Evolutionary conservation across 192 early-diverging fungal genomes (phyloP), one percentile per base, ranked within the genome.

Genomic region (Backusella macrospora): DNA sequence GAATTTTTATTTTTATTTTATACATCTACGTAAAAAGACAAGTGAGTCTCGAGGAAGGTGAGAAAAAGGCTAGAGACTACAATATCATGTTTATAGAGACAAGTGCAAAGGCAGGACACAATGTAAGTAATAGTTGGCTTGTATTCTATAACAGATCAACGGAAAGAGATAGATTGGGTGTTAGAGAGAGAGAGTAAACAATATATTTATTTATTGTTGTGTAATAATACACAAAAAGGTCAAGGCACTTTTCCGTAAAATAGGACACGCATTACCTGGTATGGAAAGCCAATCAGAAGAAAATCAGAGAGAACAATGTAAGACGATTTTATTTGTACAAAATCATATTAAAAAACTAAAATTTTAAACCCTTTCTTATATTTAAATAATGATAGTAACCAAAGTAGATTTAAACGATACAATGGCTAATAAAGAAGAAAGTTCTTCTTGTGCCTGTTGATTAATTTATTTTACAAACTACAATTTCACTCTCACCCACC

Each of bases 81-180:
- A 95, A 94, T 70, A 95, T 96, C 42, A 92, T 99, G 92, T 99
- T 97, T 82, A 99, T 99, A 78, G 98, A 99, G 79, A 99, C 98
- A 14, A 93, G 91, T 73, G 98, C 98, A 47, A 99, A 99, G 81
- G 96, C 95, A 9, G 98, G 96, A 15, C 96, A 99, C 81, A 99
- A 99, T 81, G 96, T 79, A 68, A 45, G 67, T 16, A 3, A 14
- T 16, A 52, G 8, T 5, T 29, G 0, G 43, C 8, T 39, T 59
- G 2, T 48, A 59, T 59, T 13, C 55, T 26, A 34, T 34, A 34
- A 34, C 2, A 34, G 29, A 34, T 34, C 29, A 34, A 34, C 2
- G 29, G 29, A 34, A 34, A 34, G 29, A 34, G 29, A 34, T 0
- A 34, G 29, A 34, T 0, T 1, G 29, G 2, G 29, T 1, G 29